Conservation (phyloP, 2,329 filamentous ascomycete species). For the Paracoccidioides brasiliensis region DNA sequence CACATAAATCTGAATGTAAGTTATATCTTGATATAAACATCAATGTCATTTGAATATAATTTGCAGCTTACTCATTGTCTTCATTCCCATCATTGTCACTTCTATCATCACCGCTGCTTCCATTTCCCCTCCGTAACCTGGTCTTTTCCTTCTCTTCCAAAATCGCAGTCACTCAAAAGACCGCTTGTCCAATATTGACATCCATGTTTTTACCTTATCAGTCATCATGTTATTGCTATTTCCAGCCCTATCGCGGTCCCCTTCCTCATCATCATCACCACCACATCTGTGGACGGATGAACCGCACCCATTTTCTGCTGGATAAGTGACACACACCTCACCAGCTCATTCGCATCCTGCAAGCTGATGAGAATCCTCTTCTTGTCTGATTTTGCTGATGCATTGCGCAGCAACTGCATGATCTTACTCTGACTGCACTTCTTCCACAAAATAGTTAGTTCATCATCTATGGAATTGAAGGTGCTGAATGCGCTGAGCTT, state of each 20-base stretch:
- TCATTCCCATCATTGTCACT: neutral
- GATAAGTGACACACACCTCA: constrained; percentile 33
- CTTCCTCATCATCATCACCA: neutral
- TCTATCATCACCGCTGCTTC: neutral
- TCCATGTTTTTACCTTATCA: neutral
- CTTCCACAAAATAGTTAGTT: neutral
- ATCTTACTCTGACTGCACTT: neutral
- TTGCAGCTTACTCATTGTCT: neutral
- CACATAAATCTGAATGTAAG: too few species aligned
- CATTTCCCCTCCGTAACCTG: neutral
- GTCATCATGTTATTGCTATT: neutral
- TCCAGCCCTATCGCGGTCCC: neutral
- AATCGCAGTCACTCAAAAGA: constrained; percentile 2
- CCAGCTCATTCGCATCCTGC: constrained; percentile 49
- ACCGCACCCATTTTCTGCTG: neutral
- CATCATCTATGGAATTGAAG: neutral
- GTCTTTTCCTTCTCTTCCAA: constrained; percentile 5
- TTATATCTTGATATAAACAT: too few species aligned
- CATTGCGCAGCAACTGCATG: constrained; percentile 1
- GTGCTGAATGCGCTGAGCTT: neutral
- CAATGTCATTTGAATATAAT: too few species aligned
- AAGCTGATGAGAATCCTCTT: constrained; percentile 45
- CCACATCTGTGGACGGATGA: neutral
- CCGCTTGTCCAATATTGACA: neutral
- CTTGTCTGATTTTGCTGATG: constrained; percentile 4